phyloP scores from a whole-genome alignment of 176 grass and related monocot species.

The Carex pumila region DNA sequence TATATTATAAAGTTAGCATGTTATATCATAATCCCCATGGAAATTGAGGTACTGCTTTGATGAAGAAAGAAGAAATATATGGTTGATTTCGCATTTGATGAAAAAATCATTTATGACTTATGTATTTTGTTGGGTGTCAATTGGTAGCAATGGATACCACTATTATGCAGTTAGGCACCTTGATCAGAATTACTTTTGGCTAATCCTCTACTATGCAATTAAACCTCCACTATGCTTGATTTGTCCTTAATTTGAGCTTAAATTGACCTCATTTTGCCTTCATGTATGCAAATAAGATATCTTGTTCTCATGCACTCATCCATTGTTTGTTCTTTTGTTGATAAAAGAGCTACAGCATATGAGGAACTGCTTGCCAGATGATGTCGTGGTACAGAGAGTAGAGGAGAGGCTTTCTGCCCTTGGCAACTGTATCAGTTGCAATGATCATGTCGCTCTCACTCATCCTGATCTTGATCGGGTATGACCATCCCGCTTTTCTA shows the following conservation, averaged over 20 bases:
- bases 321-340: slow-evolving; percentile 5
- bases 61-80: background rate
- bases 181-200: background rate
- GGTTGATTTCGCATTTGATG: background rate
- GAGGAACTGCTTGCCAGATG: slow-evolving; percentile 90
- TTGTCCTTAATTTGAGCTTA: background rate
- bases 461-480: slow-evolving; percentile 96
- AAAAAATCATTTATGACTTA: background rate
- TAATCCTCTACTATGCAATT: background rate
- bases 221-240: background rate
- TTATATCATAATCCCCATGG: background rate
- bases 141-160: background rate
- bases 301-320: background rate
- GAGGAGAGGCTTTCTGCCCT: slow-evolving; percentile 82
- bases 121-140: background rate
- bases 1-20: background rate
- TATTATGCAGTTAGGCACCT: background rate
- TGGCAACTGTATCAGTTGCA: slow-evolving; percentile 85
- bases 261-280: background rate
- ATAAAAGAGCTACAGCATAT: slow-evolving; percentile 87
- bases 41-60: background rate
- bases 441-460: slow-evolving; percentile 98
- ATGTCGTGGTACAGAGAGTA: slow-evolving; percentile 91
- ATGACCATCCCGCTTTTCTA: background rate
- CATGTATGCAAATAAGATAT: background rate